Percentiles rank a stretch among this genome's conserved stretches.
Evolutionary conservation across 768 basidiomycete genomes (phyloP).

Genomic region (Baorangia bicolor): DNA sequence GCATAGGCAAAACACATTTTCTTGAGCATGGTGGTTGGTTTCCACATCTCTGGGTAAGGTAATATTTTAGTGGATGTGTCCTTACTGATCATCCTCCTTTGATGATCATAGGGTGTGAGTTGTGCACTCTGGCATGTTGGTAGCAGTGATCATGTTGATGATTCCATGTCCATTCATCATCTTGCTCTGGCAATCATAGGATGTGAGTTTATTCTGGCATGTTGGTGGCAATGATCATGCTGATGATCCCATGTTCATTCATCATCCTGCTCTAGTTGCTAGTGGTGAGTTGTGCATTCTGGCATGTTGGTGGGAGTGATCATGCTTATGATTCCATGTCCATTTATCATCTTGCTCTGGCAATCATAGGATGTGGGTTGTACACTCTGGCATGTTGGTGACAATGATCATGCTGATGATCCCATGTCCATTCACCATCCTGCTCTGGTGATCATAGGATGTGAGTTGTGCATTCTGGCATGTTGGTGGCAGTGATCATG

Average conservation of each 20-base stretch:
- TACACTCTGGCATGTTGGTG: background rate
- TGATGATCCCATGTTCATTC: background rate
- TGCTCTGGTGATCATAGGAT: background rate
- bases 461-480: background rate
- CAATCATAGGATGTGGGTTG: background rate
- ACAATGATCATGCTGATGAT: background rate
- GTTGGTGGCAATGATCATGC: background rate
- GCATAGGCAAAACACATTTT: too few relatives aligned
- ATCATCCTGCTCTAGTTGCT: background rate
- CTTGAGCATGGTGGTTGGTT: background rate
- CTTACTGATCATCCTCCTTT: background rate
- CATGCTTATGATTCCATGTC: too few relatives aligned
- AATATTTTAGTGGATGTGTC: background rate
- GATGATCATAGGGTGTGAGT: background rate
- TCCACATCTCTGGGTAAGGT: background rate
- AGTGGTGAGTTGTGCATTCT: background rate
- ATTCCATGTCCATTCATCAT: background rate
- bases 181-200: background rate
- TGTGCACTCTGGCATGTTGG: background rate
- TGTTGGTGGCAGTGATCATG: too few relatives aligned
- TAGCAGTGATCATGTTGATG: background rate
- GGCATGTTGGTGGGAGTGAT: too few relatives aligned
- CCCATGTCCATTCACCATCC: background rate
- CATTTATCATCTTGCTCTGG: background rate
- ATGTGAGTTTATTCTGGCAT: background rate